phyloP scores from a whole-genome alignment of 305 asterid species.

The Nicotiana rustica region DNA sequence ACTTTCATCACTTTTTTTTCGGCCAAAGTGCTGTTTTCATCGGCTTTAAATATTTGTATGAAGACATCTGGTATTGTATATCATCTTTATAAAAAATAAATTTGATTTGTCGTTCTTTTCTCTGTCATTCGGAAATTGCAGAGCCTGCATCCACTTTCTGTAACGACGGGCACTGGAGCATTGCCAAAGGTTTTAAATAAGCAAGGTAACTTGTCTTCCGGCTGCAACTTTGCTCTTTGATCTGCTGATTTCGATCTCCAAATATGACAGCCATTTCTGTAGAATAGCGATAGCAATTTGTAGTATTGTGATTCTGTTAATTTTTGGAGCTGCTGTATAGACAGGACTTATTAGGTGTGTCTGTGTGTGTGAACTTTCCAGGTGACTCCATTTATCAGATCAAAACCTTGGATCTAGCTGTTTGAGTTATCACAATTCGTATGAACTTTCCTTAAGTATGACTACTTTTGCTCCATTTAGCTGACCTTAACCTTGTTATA shows the following conservation, averaged over 20 bases:
- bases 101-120: constrained; percentile 21
- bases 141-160: constrained; percentile 37
- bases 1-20: constrained; percentile 17
- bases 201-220: constrained; percentile 35
- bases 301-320: not conserved
- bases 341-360: not conserved
- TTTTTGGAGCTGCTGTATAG: constrained; percentile 18
- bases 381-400: constrained; percentile 23
- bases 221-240: not conserved
- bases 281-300: not conserved
- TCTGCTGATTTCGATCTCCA: not conserved
- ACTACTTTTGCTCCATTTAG: constrained; percentile 14
- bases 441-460: constrained; percentile 8
- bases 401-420: constrained; percentile 20
- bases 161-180: constrained; percentile 14
- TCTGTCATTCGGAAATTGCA: constrained; percentile 23
- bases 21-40: not conserved
- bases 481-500: not conserved
- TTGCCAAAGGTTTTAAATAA: constrained; percentile 29
- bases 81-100: not conserved
- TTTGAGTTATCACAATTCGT: not conserved
- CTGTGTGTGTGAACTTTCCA: not conserved
- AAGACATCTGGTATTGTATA: constrained; percentile 16
- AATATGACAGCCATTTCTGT: not conserved
- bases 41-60: constrained; percentile 10